Evolutionary conservation across 768 basidiomycete species (phyloP), one percentile per base, ranked within the genome.

Genomic region (Thelephora ganbajun): DNA sequence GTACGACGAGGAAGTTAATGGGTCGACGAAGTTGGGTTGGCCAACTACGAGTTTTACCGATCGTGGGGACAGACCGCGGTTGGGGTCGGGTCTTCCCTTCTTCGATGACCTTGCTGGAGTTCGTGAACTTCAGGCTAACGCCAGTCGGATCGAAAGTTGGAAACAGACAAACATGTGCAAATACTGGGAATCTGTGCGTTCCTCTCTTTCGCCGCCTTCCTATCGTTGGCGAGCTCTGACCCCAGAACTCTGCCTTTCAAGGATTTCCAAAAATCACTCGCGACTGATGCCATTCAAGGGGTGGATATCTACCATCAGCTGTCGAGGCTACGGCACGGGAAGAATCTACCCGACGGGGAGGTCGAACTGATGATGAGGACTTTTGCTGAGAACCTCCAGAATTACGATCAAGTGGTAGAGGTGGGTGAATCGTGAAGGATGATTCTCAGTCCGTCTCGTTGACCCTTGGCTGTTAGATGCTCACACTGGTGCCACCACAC

Each of bases 111-210:
- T 60, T 0, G 62, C 69, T 11, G 77, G 77, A 41, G 56, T 70
- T 50, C 76, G 74, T 52, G 94, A 99, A 59, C 68, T 96, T 47
- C 69, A 71, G 36, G 69, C 71, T 30, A 91, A 92, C 54, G 78
- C 81, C 1, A 77, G 79, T 55, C 76, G 94, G 33, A 90, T 98
- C 35, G 96, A 98, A 58, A 93, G 83, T 6, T 99, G 94, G 94
- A 69, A 86, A 52, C 74, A 75, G 58, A 94, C 88, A 4, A 78
- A 76, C 52, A 80, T 76, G 47, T 96, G 97, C 62, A 72, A 76
- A 47, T 74, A 85, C 51, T 83, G 69, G 55, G 72, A 43, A 14
- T 14, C 4, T 18, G 16, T 19, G 44, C 5, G 33, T 48, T 22
- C 5, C 44, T 20, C 37, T 36, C 48, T 33, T 9, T n/a, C 14